A percentile compares a stretch with the other conserved stretches of the same genome.
These are phyloP conservation scores for Pythium phragmiticola DNA, from an alignment of 352 stramenopile genomes.

Conservation along the genomic window DNA sequence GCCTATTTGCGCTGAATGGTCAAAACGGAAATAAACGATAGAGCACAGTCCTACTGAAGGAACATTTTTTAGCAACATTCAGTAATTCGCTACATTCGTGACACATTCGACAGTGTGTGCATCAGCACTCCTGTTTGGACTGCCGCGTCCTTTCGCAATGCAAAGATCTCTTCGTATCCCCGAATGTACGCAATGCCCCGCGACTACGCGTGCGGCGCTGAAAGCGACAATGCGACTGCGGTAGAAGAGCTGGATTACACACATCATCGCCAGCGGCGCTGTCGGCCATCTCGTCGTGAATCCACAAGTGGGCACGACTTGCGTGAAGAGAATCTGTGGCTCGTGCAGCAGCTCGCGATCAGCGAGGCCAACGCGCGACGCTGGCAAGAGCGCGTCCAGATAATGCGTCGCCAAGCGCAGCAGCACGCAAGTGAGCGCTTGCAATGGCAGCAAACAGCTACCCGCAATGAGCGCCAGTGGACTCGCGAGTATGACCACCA, in stretches of 20 bases:
- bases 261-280: neutral
- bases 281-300: neutral
- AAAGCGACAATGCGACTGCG: no score
- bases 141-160: no score
- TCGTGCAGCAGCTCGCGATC: conserved; percentile 34
- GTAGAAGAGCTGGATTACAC: neutral
- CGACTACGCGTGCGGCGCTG: no score
- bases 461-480: conserved; percentile 35
- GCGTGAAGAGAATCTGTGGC: conserved; percentile 40
- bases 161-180: no score
- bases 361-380: conserved; percentile 21
- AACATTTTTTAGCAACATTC: no score
- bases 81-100: no score
- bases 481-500: conserved; percentile 43
- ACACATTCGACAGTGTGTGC: no score
- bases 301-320: conserved; percentile 10
- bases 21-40: no score
- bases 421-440: conserved; percentile 22
- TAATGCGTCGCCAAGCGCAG: conserved; percentile 23
- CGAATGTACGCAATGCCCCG: no score
- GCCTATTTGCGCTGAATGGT: neutral
- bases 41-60: no score
- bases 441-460: conserved; percentile 8
- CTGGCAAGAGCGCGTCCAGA: conserved; percentile 16
- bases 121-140: no score